phyloP scores from a whole-genome alignment of 2,329 filamentous ascomycete genomes.

The Aspergillus viridinutans region DNA sequence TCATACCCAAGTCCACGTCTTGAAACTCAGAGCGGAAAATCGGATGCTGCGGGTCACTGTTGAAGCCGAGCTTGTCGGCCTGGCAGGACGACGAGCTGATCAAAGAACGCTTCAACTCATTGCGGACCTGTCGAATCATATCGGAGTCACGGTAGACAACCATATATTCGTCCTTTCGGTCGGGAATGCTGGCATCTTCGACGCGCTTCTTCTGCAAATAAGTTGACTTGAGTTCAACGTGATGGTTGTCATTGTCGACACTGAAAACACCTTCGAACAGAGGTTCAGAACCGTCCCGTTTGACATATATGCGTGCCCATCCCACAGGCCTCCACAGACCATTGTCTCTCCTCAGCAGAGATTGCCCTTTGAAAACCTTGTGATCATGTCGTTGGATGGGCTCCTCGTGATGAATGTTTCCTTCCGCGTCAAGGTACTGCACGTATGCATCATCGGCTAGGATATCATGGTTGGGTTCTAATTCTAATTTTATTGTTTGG shows the following conservation, averaged over 20 bases:
- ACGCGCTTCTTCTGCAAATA: conserved; percentile 69
- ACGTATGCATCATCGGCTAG: conserved; percentile 72
- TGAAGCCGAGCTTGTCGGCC: conserved; percentile 75
- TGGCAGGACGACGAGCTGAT: conserved; percentile 55
- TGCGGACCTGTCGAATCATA: conserved; percentile 50
- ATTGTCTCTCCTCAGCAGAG: conserved; percentile 63
- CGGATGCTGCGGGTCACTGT: conserved; percentile 67
- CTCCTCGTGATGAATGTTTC: conserved; percentile 63
- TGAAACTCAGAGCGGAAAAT: conserved; percentile 54
- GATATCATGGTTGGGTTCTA: conserved; percentile 90
- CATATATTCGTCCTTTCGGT: conserved; percentile 69
- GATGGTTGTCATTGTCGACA: conserved; percentile 75
- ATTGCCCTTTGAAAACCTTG: conserved; percentile 76
- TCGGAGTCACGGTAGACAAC: conserved; percentile 90
- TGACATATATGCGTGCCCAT: conserved; percentile 78
- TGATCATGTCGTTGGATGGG: conserved; percentile 68
- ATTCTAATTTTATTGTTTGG: conserved; percentile 69
- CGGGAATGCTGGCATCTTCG: conserved; percentile 63
- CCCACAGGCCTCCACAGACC: conserved; percentile 75
- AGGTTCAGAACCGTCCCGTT: conserved; percentile 69
- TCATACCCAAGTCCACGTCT: conserved; percentile 37
- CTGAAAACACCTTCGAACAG: conserved; percentile 89
- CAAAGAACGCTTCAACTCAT: conserved; percentile 62
- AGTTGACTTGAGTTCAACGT: conserved; percentile 70
- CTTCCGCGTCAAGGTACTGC: conserved; percentile 67